Percentiles rank a stretch among this genome's conserved stretches.
Conservation (phyloP, 306 rosid species). For the Trifolium subterraneum region DNA sequence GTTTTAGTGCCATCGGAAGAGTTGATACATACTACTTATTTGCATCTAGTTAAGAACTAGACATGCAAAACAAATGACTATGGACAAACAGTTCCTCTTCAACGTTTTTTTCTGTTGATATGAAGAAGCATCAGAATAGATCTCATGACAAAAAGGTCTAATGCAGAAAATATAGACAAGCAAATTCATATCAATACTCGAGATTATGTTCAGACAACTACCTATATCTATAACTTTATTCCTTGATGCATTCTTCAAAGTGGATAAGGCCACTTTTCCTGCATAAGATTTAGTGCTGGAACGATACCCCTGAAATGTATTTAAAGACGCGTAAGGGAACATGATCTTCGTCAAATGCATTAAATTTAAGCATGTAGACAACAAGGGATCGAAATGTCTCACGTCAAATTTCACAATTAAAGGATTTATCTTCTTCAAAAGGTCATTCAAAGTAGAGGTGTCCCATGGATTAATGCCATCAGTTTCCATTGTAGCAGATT, state of each 20-base stretch:
- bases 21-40: slow-evolving; percentile 11
- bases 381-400: slow-evolving; percentile 45
- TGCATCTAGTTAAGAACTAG: slow-evolving; percentile 12
- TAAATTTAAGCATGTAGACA: slow-evolving; percentile 22
- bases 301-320: slow-evolving; percentile 71
- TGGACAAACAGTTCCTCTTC: slow-evolving; percentile 12
- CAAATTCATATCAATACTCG: slow-evolving; percentile 29
- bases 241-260: slow-evolving; percentile 77
- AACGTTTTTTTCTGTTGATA: not conserved
- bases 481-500: slow-evolving; percentile 36
- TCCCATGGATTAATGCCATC: slow-evolving; percentile 80
- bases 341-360: slow-evolving; percentile 27
- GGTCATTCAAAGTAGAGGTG: slow-evolving; percentile 54
- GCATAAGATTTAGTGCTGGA: slow-evolving; percentile 66
- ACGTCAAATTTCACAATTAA: slow-evolving; percentile 63
- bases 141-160: slow-evolving; percentile 28
- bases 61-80: slow-evolving; percentile 22
- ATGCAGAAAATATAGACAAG: slow-evolving; percentile 15
- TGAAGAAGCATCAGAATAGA: slow-evolving; percentile 12
- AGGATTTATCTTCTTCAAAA: slow-evolving; percentile 60
- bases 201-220: slow-evolving; percentile 39
- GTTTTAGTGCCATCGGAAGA: not conserved
- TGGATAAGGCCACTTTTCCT: slow-evolving; percentile 69
- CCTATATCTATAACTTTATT: slow-evolving; percentile 85
- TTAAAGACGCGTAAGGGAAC: slow-evolving; percentile 26